Base-by-base conservation (phyloP, 306 rosid genomes). In the Quercus ilex region DNA sequence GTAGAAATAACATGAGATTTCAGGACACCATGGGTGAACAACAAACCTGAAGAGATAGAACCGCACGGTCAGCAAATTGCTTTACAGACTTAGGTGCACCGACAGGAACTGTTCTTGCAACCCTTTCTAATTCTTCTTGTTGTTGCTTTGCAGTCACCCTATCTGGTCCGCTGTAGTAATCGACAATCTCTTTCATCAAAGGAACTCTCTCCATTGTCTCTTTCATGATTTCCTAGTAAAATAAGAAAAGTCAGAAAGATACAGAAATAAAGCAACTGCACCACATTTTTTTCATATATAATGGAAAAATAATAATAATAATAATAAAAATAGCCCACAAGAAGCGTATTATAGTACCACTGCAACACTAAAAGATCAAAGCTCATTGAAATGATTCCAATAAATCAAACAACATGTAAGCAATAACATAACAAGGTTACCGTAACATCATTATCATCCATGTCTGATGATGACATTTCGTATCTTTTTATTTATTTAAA, bases 121-220 rank as follows among this genome's bases (percentile, higher is more conserved):
- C 97, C 76, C 96, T 89, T 81, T 95, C 95, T 76, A 95, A 83
- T 83, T 95, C 97, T 83, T 83, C 83, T 52, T 88, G 85, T 76
- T 91, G 99, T 81, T 83, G 77, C 92, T 85, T 95, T 73, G 97
- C 99, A 72, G 99, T 95, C 58, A 91, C 93, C 86, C 91, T 88
- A 84, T 92, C 92, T 1, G 95, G 91, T 76, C 98, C 99, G n/a
- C 95, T 80, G 69, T 95, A 95, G 84, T 91, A 83, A 85, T 95
- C 99, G 25, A 95, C 96, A 77, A 92, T 92, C 87, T 90, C 79
- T 82, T 92, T 91, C 89, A 95, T 19, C 78, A 89, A 86, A 30
- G 98, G 99, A 81, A 88, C 97, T 71, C 82, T 82, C 57, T 85
- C 92, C 97, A 91, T 91, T 58, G 87, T 85, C 80, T 91, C 99